Base-by-base conservation (phyloP, 495 filamentous ascomycete species). In the Aspergillus saccharolyticus region DNA sequence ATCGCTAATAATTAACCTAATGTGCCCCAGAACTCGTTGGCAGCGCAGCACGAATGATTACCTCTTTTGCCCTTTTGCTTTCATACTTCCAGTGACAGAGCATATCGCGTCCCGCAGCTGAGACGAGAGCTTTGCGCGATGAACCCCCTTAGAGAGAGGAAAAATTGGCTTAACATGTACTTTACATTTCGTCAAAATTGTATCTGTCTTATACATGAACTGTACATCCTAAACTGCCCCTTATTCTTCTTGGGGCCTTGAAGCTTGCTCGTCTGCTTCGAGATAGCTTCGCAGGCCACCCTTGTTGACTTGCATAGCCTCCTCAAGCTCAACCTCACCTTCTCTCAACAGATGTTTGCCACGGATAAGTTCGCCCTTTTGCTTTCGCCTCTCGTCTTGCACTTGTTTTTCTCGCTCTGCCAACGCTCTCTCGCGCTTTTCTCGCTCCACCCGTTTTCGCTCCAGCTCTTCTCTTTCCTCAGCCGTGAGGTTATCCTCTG, bases 321-420 rank as follows among this genome's bases (percentile, higher is more conserved):
- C 79, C 63, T 91, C 82, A 28, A 96, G 70, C 67, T 96, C 89
- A 44, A 80, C 78, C 69, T 94, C 89, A 52, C 88, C 89, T 69
- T 93, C 89, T 28, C 81, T 70, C 20, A 96, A 63, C 42, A 84
- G 77, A 42, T 83, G 83, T 66, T 83, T 89, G 42, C 88, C 84
- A 58, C 77, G 82, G 43, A 82, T 71, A 30, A 91, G 69, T 42
- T 87, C 85, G 55, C 84, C 81, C 65, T 81, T 78, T 59, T 87
- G 84, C 61, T 77, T 78, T 56, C 80, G 73, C 68, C 90, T 92
- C 62, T 93, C 87, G 66, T 89, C 88, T 24, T 85, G 78, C 2
- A 94, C 89, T 39, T 76, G 74, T 60, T 80, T 81, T 67, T 93
- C 85, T 21, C 91, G 77, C 58, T 92, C 88, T 48, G 82, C 80